Base-by-base conservation (phyloP, 2,329 filamentous ascomycete species). In the Aureobasidium sp. region DNA sequence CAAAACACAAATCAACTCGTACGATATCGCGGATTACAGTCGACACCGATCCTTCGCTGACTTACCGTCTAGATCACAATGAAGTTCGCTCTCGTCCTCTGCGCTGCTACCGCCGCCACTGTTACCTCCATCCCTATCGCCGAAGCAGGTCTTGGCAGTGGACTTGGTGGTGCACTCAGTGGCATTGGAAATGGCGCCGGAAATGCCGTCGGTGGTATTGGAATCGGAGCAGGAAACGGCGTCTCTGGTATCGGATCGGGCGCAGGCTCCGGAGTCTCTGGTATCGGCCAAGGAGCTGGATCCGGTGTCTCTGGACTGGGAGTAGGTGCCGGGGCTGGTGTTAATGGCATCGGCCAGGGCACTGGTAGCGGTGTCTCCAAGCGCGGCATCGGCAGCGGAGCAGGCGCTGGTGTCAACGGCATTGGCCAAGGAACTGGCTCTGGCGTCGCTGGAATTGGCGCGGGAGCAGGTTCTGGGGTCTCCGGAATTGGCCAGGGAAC, bases 61-160 rank as follows among this genome's bases (percentile, higher is more conserved):
- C 55, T 44, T 13, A 26, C n/a, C 9, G 15, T 24, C 9, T 20
- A 59, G 39, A 34, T 12, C 29, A 59, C 1, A 24, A 59, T 59
- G 55, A 59, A 59, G 55, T 47, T 44, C 27, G 43, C 55, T 46
- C 43, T 59, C 29, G 55, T 27, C 27, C 55, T 59, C 55, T 59
- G 55, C 24, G 43, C 43, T 17, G 43, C 43, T 27, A n/a, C 55
- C 15, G 41, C 41, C 5, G 20, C 29, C 41, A n/a, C 39, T n/a
- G 55, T 59, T 29, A 15, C 29, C 27, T 41, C 55, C 27, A 20
- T 43, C 20, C 55, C 55, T 17, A 47, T 59, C n/a, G 39, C 55
- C 41, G 43, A 47, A 34, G 36, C 55, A 34, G 55, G 55, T 29
- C 55, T 59, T 3, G 29, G 51, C 47, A 36, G 39, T 29, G 55